These are phyloP conservation scores for Colletotrichum orchidophilum DNA, from an alignment of 2,329 filamentous ascomycete species.

Conservation along the genomic window DNA sequence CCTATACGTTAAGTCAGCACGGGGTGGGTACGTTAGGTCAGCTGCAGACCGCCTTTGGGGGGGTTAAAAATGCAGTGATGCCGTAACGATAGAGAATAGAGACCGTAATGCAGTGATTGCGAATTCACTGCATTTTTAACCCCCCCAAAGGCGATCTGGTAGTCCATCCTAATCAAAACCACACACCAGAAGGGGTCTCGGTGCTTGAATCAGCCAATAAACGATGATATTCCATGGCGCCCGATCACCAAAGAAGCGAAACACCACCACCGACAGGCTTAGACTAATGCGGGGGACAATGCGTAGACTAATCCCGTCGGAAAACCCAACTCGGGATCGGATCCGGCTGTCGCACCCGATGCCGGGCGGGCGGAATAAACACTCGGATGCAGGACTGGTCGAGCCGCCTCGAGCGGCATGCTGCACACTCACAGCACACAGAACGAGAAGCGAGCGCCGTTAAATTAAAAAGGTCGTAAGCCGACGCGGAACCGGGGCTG, in stretches of 20 bases:
- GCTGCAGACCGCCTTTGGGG: background rate
- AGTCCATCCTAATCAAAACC: background rate
- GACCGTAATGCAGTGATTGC: no score
- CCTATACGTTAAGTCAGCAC: no score
- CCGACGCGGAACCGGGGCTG: conserved; percentile 14
- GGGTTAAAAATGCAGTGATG: background rate
- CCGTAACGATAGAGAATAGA: no score
- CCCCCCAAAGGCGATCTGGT: background rate
- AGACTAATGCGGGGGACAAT: no score
- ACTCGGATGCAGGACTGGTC: background rate
- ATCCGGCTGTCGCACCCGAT: background rate
- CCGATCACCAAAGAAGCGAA: no score
- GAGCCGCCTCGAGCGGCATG: background rate
- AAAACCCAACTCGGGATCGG: background rate
- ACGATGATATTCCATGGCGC: no score
- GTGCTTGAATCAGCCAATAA: no score
- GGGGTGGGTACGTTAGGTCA: no score
- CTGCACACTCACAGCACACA: no score
- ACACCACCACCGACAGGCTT: no score
- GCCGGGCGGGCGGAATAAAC: background rate
- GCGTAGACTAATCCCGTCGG: background rate
- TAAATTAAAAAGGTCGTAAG: background rate
- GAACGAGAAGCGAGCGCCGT: background rate
- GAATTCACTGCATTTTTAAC: background rate
- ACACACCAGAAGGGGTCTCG: no score